phyloP scores from a whole-genome alignment of 2,329 filamentous ascomycete species.

The Incumbomyces lentus region DNA sequence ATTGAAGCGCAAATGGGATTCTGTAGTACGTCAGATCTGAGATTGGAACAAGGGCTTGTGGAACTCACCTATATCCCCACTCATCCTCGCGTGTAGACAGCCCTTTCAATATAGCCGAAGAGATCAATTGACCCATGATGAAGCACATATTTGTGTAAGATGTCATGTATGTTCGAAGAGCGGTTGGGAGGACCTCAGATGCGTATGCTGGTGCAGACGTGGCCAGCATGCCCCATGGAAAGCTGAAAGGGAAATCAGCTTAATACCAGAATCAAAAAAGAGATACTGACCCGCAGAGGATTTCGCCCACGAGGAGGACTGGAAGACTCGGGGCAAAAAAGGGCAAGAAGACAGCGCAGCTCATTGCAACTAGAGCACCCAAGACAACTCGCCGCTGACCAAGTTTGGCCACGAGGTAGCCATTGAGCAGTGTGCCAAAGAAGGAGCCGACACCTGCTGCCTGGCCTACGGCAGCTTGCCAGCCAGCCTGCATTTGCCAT shows the following conservation, averaged over 20 bases:
- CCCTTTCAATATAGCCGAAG: slow-evolving; percentile 12
- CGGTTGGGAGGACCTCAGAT: slow-evolving; percentile 52
- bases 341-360: slow-evolving; percentile 41
- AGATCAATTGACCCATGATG: slow-evolving; percentile 51
- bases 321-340: slow-evolving; percentile 41
- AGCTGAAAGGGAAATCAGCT: slow-evolving; percentile 17
- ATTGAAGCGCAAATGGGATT: slow-evolving; percentile 17
- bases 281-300: slow-evolving; percentile 30
- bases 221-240: slow-evolving; percentile 18
- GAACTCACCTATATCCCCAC: slow-evolving; percentile 11
- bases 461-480: slow-evolving; percentile 14
- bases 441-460: slow-evolving; percentile 40
- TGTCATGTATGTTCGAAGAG: slow-evolving; percentile 47
- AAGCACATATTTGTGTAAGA: slow-evolving; percentile 53
- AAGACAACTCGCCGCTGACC: slow-evolving; percentile 43
- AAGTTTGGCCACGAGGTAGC: slow-evolving; percentile 37
- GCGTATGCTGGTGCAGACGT: slow-evolving; percentile 49
- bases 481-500: slow-evolving; percentile 10
- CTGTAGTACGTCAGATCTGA: too few relatives aligned
- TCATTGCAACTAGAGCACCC: slow-evolving; percentile 35
- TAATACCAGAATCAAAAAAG: too few relatives aligned
- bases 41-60: too few relatives aligned
- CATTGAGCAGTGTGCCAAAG: slow-evolving; percentile 41
- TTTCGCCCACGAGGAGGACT: slow-evolving; percentile 38
- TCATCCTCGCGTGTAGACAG: slow-evolving; percentile 4